These are phyloP conservation scores for Phlegmacium glaucopus DNA, from an alignment of 768 basidiomycete species.

Conservation along the genomic window DNA sequence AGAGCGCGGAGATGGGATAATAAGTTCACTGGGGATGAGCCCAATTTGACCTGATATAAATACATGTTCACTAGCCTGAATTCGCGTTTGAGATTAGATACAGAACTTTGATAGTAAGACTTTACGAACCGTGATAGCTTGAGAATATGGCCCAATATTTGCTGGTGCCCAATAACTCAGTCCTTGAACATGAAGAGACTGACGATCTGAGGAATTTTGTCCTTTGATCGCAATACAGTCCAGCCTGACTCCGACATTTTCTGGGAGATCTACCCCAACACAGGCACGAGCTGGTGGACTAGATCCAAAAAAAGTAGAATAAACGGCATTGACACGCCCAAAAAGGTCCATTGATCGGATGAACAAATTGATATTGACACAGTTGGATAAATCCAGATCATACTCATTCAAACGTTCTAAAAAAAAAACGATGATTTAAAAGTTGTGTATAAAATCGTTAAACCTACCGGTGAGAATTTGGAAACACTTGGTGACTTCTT, in stretches of 20 bases:
- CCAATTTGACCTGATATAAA: conserved; percentile 97
- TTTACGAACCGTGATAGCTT: conserved; percentile 72
- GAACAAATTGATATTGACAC: conserved; percentile 77
- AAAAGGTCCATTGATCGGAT: conserved; percentile 84
- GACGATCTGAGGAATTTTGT: conserved; percentile 40
- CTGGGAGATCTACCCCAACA: conserved; percentile 72
- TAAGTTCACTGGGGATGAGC: conserved; percentile 70
- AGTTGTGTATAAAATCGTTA: not conserved
- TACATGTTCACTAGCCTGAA: conserved; percentile 68
- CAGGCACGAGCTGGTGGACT: conserved; percentile 97
- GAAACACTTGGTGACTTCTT: conserved; percentile 75
- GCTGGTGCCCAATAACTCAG: conserved; percentile 99
- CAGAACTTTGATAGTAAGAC: not conserved
- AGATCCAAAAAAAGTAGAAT: conserved; percentile 78
- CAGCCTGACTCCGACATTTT: conserved; percentile 53
- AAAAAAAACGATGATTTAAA: not conserved
- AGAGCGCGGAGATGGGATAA: conserved; percentile 58
- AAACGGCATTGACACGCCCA: conserved; percentile 69
- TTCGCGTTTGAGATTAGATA: conserved; percentile 1
- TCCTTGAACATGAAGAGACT: conserved; percentile 90
- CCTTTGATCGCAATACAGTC: conserved; percentile 79
- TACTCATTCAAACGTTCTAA: conserved; percentile 52
- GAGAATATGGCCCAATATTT: conserved; percentile 98
- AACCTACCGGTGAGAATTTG: conserved; percentile 53
- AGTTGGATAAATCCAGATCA: conserved; percentile 51